Conservation (phyloP, 768 basidiomycete genomes). For the Exsudoporus frostii region DNA sequence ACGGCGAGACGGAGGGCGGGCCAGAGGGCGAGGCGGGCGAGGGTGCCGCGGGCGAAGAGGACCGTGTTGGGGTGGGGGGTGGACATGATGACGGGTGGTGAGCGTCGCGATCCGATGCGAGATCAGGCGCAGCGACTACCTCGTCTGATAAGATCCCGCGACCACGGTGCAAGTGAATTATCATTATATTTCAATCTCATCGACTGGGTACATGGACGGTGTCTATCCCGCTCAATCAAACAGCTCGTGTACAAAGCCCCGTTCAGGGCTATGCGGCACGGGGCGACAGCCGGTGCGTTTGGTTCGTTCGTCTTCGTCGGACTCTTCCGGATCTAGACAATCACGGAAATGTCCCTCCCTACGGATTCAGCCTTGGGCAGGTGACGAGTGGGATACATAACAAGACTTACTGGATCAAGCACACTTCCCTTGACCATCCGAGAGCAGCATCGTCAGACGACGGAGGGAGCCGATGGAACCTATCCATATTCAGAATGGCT, state of each 20-base stretch:
- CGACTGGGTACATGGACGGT: background rate
- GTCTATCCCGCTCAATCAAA: too few species aligned
- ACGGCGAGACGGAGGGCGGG: conserved; percentile 84
- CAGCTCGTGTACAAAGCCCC: background rate
- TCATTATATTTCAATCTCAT: background rate
- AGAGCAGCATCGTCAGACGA: background rate
- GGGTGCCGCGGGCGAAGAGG: conserved; percentile 82
- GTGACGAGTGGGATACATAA: too few species aligned
- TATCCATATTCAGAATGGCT: conserved; percentile 14
- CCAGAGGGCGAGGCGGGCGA: conserved; percentile 83
- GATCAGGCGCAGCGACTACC: too few species aligned
- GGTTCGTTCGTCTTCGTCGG: background rate
- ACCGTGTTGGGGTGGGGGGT: conserved; percentile 46
- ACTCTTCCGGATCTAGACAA: background rate
- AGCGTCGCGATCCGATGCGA: background rate
- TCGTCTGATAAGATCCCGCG: background rate
- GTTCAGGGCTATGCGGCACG: background rate
- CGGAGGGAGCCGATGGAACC: conserved; percentile 10
- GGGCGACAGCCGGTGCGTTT: background rate
- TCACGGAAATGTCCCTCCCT: background rate
- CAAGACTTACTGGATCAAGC: background rate
- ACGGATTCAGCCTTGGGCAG: background rate
- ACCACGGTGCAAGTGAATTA: background rate
- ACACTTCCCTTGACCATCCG: background rate
- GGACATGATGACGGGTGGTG: conserved; percentile 11